phyloP scores from a whole-genome alignment of 768 basidiomycete species.

The Xerocomellus chrysenteron region DNA sequence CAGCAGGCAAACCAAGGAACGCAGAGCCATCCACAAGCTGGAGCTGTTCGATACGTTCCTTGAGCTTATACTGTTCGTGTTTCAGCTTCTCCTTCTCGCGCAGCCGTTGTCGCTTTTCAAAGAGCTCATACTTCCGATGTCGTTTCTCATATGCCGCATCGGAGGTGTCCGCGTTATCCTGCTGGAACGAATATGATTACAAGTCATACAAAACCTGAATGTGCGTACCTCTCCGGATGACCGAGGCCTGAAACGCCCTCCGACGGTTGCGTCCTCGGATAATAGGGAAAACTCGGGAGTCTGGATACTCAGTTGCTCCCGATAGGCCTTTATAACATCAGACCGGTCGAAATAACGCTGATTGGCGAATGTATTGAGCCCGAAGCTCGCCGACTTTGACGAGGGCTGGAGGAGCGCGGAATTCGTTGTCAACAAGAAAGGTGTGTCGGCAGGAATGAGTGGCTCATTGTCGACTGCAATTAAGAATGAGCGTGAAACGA shows the following conservation, averaged over 20 bases:
- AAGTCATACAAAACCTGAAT: background rate
- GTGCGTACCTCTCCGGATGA: conserved; percentile 66
- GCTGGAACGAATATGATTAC: conserved; percentile 16
- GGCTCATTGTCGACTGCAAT: conserved; percentile 66
- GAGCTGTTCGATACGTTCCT: conserved; percentile 84
- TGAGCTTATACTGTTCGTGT: conserved; percentile 89
- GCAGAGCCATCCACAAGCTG: conserved; percentile 68
- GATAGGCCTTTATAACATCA: conserved; percentile 70
- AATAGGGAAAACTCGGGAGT: conserved; percentile 66
- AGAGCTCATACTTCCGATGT: conserved; percentile 82
- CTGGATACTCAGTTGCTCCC: conserved; percentile 70
- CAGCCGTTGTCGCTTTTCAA: conserved; percentile 81
- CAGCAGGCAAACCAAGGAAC: conserved; percentile 61
- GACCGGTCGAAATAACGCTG: conserved; percentile 78
- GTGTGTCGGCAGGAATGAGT: conserved; percentile 63
- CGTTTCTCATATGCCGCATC: conserved; percentile 80
- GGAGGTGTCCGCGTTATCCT: conserved; percentile 66
- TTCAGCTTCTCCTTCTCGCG: conserved; percentile 91
- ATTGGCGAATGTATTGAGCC: conserved; percentile 58
- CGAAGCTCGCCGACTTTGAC: conserved; percentile 34
- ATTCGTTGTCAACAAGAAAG: conserved; percentile 75
- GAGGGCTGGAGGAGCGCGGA: conserved; percentile 48
- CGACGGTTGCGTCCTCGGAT: conserved; percentile 52
- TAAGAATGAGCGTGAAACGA: conserved; percentile 20
- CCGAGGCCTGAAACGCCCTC: conserved; percentile 70